A percentile compares a stretch with the other conserved stretches of the same genome.
Conservation (phyloP, 1,284 basidiomycete species). For the Meira nashicola region DNA sequence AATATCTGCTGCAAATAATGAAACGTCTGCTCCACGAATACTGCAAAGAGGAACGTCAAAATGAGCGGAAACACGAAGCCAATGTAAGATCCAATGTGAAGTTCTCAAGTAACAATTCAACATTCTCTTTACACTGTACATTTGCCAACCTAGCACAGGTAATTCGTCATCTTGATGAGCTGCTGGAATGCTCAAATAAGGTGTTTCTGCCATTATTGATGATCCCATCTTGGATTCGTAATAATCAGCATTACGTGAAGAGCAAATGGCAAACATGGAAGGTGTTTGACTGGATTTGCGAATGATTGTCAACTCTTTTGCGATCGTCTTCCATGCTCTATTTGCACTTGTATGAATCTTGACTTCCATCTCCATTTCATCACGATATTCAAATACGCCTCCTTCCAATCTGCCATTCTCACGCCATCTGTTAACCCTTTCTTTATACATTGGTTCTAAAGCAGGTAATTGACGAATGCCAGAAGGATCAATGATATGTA, state of each 20-base stretch:
- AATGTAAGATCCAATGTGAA: conserved; percentile 75
- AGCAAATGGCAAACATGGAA: conserved; percentile 75
- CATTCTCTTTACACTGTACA: conserved; percentile 63
- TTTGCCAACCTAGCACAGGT: conserved; percentile 58
- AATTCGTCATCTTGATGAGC: conserved; percentile 66
- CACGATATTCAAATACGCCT: conserved; percentile 64
- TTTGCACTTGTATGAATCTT: conserved; percentile 72
- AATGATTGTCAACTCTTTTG: conserved; percentile 71
- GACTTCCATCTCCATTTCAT: conserved; percentile 66
- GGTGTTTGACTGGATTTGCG: conserved; percentile 64
- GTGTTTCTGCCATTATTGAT: conserved; percentile 67
- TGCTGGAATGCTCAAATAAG: conserved; percentile 78
- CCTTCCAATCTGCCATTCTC: conserved; percentile 29
- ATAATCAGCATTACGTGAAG: conserved; percentile 75
- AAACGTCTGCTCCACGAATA: conserved; percentile 72
- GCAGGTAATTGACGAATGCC: conserved; percentile 76
- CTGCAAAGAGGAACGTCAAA: conserved; percentile 87
- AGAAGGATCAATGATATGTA: conserved; percentile 87
- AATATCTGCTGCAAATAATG: conserved; percentile 79
- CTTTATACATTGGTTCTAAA: conserved; percentile 68
- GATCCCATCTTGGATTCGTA: conserved; percentile 73
- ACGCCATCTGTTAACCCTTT: conserved; percentile 56
- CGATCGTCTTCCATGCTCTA: conserved; percentile 79
- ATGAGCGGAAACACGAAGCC: conserved; percentile 76
- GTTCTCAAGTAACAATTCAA: conserved; percentile 74